Percentiles rank a stretch among this genome's conserved stretches.
These are phyloP conservation scores for Arachis monticola DNA, from an alignment of 331 rosid species.

Conservation along the genomic window DNA sequence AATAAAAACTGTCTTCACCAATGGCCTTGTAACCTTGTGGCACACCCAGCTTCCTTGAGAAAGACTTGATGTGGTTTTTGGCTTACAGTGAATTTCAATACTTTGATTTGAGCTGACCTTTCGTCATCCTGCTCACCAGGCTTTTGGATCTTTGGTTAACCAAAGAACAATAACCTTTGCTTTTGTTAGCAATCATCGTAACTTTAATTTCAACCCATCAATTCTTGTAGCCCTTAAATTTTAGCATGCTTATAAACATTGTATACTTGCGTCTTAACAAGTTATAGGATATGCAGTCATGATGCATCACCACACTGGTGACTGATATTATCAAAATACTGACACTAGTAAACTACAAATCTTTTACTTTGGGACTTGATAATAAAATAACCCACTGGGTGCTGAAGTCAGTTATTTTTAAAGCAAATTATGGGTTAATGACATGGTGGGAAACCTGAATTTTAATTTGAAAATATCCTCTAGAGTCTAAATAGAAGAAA, in stretches of 20 bases:
- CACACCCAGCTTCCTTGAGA: slow-evolving; percentile 4
- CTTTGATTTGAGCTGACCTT: neutral
- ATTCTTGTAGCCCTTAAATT: slow-evolving; percentile 1
- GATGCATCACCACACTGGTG: neutral
- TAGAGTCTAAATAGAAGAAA: neutral
- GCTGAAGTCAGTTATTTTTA: neutral
- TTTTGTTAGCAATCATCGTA: neutral
- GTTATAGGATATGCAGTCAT: neutral
- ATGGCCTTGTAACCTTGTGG: neutral
- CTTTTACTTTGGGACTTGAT: neutral
- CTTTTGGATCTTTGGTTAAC: neutral
- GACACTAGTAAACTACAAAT: slow-evolving; percentile 3
- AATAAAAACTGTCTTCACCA: neutral
- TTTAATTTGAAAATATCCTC: neutral
- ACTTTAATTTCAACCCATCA: slow-evolving; percentile 4
- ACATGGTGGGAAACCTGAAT: neutral
- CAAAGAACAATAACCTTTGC: neutral
- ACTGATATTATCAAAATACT: neutral
- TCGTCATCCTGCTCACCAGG: neutral
- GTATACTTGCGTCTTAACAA: neutral
- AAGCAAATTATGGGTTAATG: neutral
- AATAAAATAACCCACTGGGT: neutral
- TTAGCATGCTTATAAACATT: neutral
- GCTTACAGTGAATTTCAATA: neutral
- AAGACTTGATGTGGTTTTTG: neutral